Percentiles rank a stretch among this genome's conserved stretches.
These are phyloP conservation scores for Fraxinus baroniana DNA, from an alignment of 305 asterid genomes.

Conservation along the genomic window DNA sequence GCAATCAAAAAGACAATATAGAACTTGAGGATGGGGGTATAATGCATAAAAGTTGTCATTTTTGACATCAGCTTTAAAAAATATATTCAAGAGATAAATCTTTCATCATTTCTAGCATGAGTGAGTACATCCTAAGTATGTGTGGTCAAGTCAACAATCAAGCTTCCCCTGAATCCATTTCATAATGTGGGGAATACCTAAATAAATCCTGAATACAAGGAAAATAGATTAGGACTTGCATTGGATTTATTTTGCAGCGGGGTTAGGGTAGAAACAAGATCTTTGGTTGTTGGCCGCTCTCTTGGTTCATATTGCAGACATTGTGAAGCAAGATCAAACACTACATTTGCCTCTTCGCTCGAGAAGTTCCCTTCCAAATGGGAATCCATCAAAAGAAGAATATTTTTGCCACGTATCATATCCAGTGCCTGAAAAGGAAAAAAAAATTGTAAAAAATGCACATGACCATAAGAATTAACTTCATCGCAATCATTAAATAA, in stretches of 20 bases:
- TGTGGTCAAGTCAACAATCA: background rate
- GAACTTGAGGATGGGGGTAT: background rate
- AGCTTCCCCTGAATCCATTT: background rate
- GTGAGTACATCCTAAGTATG: background rate
- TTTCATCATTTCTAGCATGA: background rate
- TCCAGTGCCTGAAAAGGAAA: constrained; percentile 72
- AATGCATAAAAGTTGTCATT: background rate
- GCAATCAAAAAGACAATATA: background rate
- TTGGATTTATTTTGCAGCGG: constrained; percentile 80
- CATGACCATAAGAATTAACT: background rate
- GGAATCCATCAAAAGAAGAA: constrained; percentile 89
- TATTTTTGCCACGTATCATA: constrained; percentile 92
- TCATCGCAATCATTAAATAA: background rate
- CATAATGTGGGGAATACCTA: background rate
- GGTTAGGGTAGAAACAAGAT: constrained; percentile 75
- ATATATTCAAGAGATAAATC: background rate
- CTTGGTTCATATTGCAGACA: constrained; percentile 94
- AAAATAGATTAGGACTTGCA: constrained; percentile 35
- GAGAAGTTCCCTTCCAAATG: constrained; percentile 96
- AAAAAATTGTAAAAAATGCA: constrained; percentile 12
- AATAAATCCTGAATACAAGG: background rate
- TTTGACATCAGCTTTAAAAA: background rate
- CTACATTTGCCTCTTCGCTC: constrained; percentile 88
- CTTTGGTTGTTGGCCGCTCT: constrained; percentile 89
- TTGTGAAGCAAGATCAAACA: constrained; percentile 87